These are phyloP conservation scores for Wickerhamiella occidentalis DNA, from an alignment of 805 yeast genomes.

Conservation along the genomic window DNA sequence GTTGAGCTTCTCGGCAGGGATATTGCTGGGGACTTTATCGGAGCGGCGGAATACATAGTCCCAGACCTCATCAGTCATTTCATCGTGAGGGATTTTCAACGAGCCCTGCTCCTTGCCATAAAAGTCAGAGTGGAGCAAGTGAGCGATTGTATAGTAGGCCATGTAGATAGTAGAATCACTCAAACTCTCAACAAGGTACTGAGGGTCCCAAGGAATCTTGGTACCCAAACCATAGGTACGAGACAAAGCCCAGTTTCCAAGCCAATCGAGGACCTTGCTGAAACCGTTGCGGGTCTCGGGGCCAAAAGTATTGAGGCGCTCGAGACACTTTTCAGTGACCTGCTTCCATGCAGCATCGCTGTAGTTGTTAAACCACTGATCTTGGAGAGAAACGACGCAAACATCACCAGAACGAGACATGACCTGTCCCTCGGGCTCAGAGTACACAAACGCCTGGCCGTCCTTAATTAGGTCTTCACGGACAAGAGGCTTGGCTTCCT, in stretches of 20 bases:
- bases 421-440: conserved; percentile 86
- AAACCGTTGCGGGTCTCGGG: conserved; percentile 83
- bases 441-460: conserved; percentile 77
- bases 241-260: conserved; percentile 96
- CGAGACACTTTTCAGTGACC: conserved; percentile 67
- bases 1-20: conserved; percentile 55
- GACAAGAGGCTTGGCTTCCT: conserved; percentile 77
- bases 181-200: conserved; percentile 83
- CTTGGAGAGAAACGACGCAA: conserved; percentile 93
- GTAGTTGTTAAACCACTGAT: conserved; percentile 96
- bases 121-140: conserved; percentile 73
- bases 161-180: conserved; percentile 94
- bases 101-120: conserved; percentile 69
- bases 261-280: conserved; percentile 90
- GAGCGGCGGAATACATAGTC: conserved; percentile 75
- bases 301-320: conserved; percentile 61
- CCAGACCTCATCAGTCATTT: conserved; percentile 86
- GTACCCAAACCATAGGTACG: conserved; percentile 96
- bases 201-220: conserved; percentile 91
- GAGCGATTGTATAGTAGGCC: conserved; percentile 84
- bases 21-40: conserved; percentile 39
- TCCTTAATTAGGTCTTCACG: conserved; percentile 66
- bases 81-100: conserved; percentile 62
- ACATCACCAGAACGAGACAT: conserved; percentile 93
- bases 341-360: conserved; percentile 89